Base-by-base conservation (phyloP, 768 basidiomycete genomes). In the Lactarius indigo region DNA sequence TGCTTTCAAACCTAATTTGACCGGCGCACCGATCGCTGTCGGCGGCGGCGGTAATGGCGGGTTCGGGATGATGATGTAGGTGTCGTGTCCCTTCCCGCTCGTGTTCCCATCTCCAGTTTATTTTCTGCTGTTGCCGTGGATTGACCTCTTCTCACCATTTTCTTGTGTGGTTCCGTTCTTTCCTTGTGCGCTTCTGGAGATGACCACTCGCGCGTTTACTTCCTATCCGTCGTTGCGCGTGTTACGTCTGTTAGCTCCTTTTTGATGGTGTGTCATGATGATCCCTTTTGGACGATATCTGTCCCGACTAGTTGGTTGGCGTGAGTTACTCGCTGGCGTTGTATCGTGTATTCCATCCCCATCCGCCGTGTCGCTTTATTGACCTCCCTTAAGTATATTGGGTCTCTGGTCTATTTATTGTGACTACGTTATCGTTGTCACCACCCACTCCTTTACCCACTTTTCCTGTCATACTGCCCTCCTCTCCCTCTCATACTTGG, bases 41-140 rank as follows among this genome's bases (percentile, higher is more conserved):
- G 74, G 80, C 37, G 77, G 78, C 61, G 77, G 76, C 57, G 73
- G 79, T 66, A 75, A 75, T 50, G 66, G 66, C 18, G 79, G 75
- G 64, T 81, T 79, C 74, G 74, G 75, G 37, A 80, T 82, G 76
- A 70, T 82, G 69, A 72, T 78, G 70, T 77, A 69, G 66, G 50
- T 63, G 57, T 42, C 37, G n/a, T 63, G 20, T 18, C 35, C 3
- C 18, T 20, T 39, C 18, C 4, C n/a, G 15, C 31, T 23, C n/a
- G 18, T 12, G 13, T 28, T 26, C 42, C n/a, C 26, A 17, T 44
- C 55, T 23, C 20, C 30, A 17, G 50, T 60, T 54, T 30, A 35
- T 39, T 59, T 44, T 61, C 35, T 39, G 62, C 64, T 39, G 28
- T 57, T 55, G 63, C 68, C 59, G 62, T 69, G 56, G 35, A 61